Evolutionary conservation across 768 basidiomycete genomes (phyloP).

Genomic region (Sutorius australiensis): DNA sequence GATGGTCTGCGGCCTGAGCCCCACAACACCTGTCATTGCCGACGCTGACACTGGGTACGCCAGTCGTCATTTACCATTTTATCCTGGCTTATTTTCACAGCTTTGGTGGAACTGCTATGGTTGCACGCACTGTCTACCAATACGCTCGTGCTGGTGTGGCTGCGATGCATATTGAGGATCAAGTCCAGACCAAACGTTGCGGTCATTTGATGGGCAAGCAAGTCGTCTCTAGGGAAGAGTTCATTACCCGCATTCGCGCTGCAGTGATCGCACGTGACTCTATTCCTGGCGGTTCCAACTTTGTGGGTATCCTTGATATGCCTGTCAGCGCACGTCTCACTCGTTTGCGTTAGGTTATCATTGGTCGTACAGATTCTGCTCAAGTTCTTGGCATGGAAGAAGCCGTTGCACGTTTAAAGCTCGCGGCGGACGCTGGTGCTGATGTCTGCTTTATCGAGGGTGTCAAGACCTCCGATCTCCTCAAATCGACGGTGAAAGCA

Average conservation of each 20-base stretch:
- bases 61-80: not conserved
- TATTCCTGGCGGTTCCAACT: conserved; percentile 71
- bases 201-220: conserved; percentile 80
- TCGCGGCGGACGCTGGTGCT: conserved; percentile 70
- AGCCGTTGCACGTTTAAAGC: conserved; percentile 58
- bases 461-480: conserved; percentile 62
- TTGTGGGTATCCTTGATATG: conserved; percentile 38
- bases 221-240: conserved; percentile 76
- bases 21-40: conserved; percentile 67
- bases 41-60: conserved; percentile 75
- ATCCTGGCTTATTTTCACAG: conserved; percentile 17
- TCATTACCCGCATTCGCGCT: conserved; percentile 68
- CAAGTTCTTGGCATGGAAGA: conserved; percentile 80
- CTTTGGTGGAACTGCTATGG: conserved; percentile 72
- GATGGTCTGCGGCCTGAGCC: conserved; percentile 66
- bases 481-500: conserved; percentile 60
- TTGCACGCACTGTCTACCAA: conserved; percentile 71
- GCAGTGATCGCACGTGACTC: conserved; percentile 74
- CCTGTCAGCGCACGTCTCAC: not conserved
- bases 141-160: conserved; percentile 69
- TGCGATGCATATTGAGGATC: conserved; percentile 76
- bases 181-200: conserved; percentile 77
- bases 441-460: conserved; percentile 84
- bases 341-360: conserved; percentile 47
- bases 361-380: conserved; percentile 75